Conservation (phyloP, 2,329 filamentous ascomycete species). For the Ciborinia camelliae region DNA sequence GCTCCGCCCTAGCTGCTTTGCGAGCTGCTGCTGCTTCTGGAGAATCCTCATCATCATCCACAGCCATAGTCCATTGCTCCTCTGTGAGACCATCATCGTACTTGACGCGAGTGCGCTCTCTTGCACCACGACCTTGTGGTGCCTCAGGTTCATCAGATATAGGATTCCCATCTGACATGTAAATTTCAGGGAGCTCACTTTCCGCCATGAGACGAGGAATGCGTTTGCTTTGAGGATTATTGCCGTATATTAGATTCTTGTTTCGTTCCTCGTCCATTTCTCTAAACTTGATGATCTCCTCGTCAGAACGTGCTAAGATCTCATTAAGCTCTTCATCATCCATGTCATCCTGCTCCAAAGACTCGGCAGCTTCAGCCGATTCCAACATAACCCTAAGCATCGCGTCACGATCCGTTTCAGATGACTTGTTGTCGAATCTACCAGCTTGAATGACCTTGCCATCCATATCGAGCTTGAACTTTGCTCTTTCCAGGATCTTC, state of each 20-base stretch:
- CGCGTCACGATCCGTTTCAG: constrained; percentile 95
- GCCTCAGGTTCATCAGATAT: constrained; percentile 77
- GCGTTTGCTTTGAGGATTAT: constrained; percentile 55
- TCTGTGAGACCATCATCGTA: constrained; percentile 98
- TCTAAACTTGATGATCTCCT: constrained; percentile 76
- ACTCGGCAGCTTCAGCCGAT: constrained; percentile 67
- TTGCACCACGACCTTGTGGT: constrained; percentile 79
- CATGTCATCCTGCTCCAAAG: constrained; percentile 87
- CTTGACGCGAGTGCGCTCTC: constrained; percentile 89
- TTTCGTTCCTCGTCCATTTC: constrained; percentile 74
- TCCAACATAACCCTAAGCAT: constrained; percentile 93
- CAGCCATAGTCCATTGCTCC: constrained; percentile 97
- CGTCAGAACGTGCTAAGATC: constrained; percentile 84
- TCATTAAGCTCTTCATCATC: constrained; percentile 96
- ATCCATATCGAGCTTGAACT: constrained; percentile 98
- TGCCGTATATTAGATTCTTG: constrained; percentile 68
- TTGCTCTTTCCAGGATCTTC: constrained; percentile 93
- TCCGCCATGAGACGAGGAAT: constrained; percentile 82
- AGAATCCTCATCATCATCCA: constrained; percentile 92
- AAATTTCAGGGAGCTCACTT: constrained; percentile 88
- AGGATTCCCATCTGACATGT: constrained; percentile 80
- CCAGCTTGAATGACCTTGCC: constrained; percentile 99
- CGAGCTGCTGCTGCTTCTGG: constrained; percentile 90
- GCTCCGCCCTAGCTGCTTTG: constrained; percentile 81
- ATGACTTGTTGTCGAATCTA: constrained; percentile 99